Evolutionary conservation across 805 yeast genomes (phyloP), one percentile per base, ranked within the genome.

Genomic region (Metahyphopichia silvanorum): DNA sequence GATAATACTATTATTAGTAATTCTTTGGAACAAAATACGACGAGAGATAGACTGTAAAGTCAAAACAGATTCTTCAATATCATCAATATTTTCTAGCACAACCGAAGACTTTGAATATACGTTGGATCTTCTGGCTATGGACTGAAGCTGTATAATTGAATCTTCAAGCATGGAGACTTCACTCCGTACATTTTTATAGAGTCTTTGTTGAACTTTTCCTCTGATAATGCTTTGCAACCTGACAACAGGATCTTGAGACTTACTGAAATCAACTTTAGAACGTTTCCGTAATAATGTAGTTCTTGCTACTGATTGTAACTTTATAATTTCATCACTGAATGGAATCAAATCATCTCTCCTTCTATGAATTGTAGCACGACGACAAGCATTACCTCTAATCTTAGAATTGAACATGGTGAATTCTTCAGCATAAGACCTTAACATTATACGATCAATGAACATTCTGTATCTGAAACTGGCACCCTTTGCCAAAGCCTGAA

Each of bases 401-500:
- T 67, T 44, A 0, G 82, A 59, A 44, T 77, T 78, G 14, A 82
- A 57, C 7, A 49, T 52, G 2, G 70, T 54, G 15, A 82, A 43
- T 43, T 74, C 76, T 9, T 69, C 72, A 5, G 68, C 69, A 44
- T 75, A 76, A 1, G 84, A 71, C 37, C 70, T 74, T 18, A 84
- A 50, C 64, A 83, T 69, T 38, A 80, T 79, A 36, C 69, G 69
- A 43, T 75, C 74, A 21, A 84, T 82, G 52, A 77, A 79, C 61
- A 79, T 63, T 14, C 62, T 60, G 50, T 80, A 84, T 32, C 96
- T 69, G 34, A 75, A 61, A 25, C 77, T 64, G 0, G 85, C 78
- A 13, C 93, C 95, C 43, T 86, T 66, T 12, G 85, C 71, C 16
- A 79, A 57, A 0, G 93, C 76, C 53, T 88, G 96, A 12, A 88